phyloP scores from a whole-genome alignment of 129 eudicot genomes.

The Lactuca saligna region DNA sequence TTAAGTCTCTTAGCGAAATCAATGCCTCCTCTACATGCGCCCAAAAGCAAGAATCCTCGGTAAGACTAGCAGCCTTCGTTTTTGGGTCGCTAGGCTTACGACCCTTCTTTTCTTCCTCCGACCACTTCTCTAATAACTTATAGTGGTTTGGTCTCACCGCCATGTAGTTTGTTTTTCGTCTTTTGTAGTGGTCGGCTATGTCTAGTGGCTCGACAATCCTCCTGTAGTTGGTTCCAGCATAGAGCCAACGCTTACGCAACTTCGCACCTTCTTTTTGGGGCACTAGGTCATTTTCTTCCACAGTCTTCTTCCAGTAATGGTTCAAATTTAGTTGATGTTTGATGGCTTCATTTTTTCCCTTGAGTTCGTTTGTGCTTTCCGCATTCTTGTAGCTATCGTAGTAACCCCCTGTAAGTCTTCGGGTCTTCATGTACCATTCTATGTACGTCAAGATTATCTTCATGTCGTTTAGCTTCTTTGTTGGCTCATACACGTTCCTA shows the following conservation, averaged over 20 bases:
- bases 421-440: conserved; percentile 51
- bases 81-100: background rate
- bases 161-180: conserved; percentile 22
- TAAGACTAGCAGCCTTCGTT: conserved; percentile 37
- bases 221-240: conserved; percentile 48
- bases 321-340: conserved; percentile 13
- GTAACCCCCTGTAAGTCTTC: conserved; percentile 35
- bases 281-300: conserved; percentile 26
- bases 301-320: conserved; percentile 38
- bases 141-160: conserved; percentile 30
- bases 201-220: conserved; percentile 58
- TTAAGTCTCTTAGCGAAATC: conserved; percentile 18
- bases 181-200: conserved; percentile 47
- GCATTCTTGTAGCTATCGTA: conserved; percentile 35
- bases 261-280: conserved; percentile 44
- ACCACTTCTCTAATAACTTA: conserved; percentile 45
- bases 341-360: conserved; percentile 9
- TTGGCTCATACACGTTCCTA: conserved; percentile 20
- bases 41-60: conserved; percentile 63
- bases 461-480: conserved; percentile 37
- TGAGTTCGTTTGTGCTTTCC: background rate
- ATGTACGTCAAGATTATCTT: conserved; percentile 41
- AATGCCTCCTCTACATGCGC: conserved; percentile 58
- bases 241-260: conserved; percentile 38
- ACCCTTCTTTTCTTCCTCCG: conserved; percentile 23